Evolutionary conservation across 176 grass and related monocot genomes (phyloP).

Genomic region (Alopecurus myosuroides): DNA sequence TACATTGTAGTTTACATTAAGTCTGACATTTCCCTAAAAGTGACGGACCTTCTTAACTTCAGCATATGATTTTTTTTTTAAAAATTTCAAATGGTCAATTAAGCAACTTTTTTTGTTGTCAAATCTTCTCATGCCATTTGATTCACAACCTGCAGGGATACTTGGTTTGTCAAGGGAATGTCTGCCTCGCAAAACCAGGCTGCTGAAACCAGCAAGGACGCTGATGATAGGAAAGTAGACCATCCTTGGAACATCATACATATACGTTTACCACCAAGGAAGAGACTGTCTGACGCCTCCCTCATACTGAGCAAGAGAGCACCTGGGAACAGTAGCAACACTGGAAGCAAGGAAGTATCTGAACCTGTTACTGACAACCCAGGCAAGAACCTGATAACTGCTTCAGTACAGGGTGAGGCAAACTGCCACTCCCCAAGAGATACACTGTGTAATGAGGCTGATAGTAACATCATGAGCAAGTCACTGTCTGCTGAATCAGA

Average conservation of each 20-base stretch:
- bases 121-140: neutral
- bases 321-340: neutral
- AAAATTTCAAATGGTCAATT: neutral
- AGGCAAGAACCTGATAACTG: neutral
- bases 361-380: neutral
- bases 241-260: slow-evolving; percentile 11
- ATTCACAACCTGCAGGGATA: slow-evolving; percentile 22
- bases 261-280: slow-evolving; percentile 24
- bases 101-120: neutral
- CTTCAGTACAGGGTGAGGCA: neutral
- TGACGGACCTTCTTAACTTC: slow-evolving; percentile 5
- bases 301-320: neutral
- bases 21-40: neutral
- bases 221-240: neutral
- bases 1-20: neutral
- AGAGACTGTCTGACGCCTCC: neutral
- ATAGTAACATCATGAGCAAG: neutral
- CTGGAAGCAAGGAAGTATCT: neutral
- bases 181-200: slow-evolving; percentile 15
- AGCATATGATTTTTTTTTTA: neutral
- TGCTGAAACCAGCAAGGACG: slow-evolving; percentile 17
- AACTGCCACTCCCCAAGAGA: neutral
- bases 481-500: neutral
- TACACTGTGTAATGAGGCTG: neutral
- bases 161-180: slow-evolving; percentile 11